Evolutionary conservation across 805 yeast species (phyloP).

Genomic region (Metschnikowia koreensis): DNA sequence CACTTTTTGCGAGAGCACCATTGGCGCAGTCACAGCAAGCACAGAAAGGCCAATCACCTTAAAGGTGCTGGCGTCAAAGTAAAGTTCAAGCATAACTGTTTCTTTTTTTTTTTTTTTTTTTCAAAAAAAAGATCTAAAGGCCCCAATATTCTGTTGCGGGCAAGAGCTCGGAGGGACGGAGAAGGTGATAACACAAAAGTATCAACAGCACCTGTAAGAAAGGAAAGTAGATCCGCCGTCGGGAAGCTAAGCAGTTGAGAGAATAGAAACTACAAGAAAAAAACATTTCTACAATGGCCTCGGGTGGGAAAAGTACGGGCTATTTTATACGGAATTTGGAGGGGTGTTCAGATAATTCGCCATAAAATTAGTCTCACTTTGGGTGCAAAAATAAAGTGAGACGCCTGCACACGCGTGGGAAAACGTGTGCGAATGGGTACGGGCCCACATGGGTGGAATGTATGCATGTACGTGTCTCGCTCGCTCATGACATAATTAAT

Average conservation of each 20-base stretch:
- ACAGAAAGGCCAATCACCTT: constrained; percentile 3
- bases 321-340: not conserved
- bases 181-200: not conserved
- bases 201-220: not conserved
- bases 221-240: not conserved
- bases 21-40: constrained; percentile 3
- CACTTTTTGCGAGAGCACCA: not conserved
- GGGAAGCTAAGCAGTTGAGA: not conserved
- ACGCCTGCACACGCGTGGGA: not conserved
- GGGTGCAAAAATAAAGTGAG: constrained; percentile 4
- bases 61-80: not conserved
- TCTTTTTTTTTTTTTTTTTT: too few relatives aligned
- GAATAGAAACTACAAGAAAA: not conserved
- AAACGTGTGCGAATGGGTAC: constrained; percentile 1
- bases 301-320: not conserved
- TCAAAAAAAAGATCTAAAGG: too few relatives aligned
- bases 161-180: constrained; percentile 2
- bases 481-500: not conserved
- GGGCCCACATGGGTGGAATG: constrained; percentile 4
- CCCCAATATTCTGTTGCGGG: not conserved
- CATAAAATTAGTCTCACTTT: not conserved
- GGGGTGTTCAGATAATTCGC: not conserved
- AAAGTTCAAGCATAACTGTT: not conserved
- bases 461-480: not conserved
- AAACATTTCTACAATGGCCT: not conserved